Evolutionary conservation across 2,329 filamentous ascomycete genomes (phyloP), one percentile per base, ranked within the genome.

Genomic region (Pyrenophora seminiperda): DNA sequence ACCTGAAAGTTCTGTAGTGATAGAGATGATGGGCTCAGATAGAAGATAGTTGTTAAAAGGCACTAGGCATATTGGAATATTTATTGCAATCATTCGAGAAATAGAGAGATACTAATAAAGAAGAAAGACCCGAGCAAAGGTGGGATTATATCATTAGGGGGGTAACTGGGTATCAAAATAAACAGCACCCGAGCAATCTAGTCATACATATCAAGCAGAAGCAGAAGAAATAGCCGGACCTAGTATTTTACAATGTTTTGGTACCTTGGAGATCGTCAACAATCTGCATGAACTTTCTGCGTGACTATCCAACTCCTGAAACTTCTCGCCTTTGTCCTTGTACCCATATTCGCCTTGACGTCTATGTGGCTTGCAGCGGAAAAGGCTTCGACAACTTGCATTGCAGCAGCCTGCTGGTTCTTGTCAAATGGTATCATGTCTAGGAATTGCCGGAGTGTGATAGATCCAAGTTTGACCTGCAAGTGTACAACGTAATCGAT

Each of bases 381-480:
- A 42, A 67, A 68, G 2, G 63, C 66, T 9, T 62, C 58, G 3
- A 67, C 52, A 4, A 66, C 58, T 7, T 31, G 37, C 19, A 50
- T 33, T 5, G 45, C 59, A 1, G 30, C 41, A 9, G 48, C 52
- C 9, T 52, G 42, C 7, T 46, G 51, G 7, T 46, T 15, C 4
- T 48, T 32, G 15, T 62, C 47, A 20, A 65, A 69, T 1, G 50
- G 53, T 5, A 68, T 50, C 19, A 61, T 41, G 10, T 55, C 55
- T 4, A 68, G 27, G 31, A 68, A 64, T 3, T 61, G 48, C 9
- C 56, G 50, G 14, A 68, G 44, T 6, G 64, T 50, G n/a, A 69
- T 47, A 1, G 58, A 58, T 0, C 65, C 66, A 6, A 68, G 50
- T 27, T 62, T 66, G n/a, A 63, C 41, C 10, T 55, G 60, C 13